Base-by-base conservation (phyloP, 306 rosid genomes). In the Aeschynomene evenia region DNA sequence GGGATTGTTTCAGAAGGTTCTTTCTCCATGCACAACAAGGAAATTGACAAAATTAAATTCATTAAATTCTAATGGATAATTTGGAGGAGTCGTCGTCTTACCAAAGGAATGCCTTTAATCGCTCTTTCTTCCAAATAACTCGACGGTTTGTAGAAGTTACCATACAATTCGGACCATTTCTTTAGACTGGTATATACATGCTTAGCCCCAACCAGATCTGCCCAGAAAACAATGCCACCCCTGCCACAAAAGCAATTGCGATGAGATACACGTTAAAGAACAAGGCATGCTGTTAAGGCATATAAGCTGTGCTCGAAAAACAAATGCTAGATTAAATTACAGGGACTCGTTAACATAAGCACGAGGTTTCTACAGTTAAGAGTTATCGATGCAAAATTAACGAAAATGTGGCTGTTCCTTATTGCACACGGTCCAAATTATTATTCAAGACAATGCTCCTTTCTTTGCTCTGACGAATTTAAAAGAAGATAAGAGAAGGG, bases 171-270 rank as follows among this genome's bases (percentile, higher is more conserved):
- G 15, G 91, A 63, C 99, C 99, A 95, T 85, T 85, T 89, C 72
- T 87, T 87, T 2, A 91, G 89, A 74, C 90, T 91, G 46, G 70
- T 26, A 75, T 95, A 91, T 24, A 95, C 40, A 79, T 86, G 95
- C 63, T 89, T 84, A 39, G 95, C 84, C 42, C 96, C 99, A 46
- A 95, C 89, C 71, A 77, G 18, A 76, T 91, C 99, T 46, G 85
- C 99, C 99, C 99, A 95, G 61, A 78, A 87, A 29, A 95, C 89
- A 85, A 91, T 70, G 64, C 97, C 99, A 18, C 99, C 99, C 67
- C 99, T 94, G 88, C 84, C 78, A 67, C 31, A 65, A 16, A 48
- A 49, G 39, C 28, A 50, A 50, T 46, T n/a, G 66, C 46, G 53
- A 64, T 62, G 72, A 53, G 75, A 76, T 40, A 55, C 31, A 61